Conservation (phyloP, 805 yeast genomes). For the Cyberlindnera petersonii region DNA sequence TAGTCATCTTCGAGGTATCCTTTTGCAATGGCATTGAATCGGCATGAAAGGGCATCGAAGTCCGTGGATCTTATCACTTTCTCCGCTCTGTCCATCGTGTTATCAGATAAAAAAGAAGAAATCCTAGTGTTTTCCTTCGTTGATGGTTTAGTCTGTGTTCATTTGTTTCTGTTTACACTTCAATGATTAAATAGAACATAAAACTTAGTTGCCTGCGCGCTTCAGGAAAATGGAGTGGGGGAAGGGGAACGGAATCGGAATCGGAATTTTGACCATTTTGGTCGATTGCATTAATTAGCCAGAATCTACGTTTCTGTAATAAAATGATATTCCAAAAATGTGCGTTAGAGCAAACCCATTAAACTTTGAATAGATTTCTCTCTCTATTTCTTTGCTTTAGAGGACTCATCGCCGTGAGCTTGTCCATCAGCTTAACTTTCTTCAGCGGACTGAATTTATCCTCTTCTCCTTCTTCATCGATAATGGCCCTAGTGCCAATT, state of each 20-base stretch:
- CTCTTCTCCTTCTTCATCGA: constrained; percentile 22
- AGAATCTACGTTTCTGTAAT: too few relatives aligned
- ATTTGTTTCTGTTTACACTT: background rate
- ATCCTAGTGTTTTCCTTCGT: background rate
- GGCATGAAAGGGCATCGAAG: constrained; percentile 65
- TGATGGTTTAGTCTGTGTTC: background rate
- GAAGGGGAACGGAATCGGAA: too few relatives aligned
- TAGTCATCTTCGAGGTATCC: constrained; percentile 43
- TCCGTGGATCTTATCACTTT: constrained; percentile 43
- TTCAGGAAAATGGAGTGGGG: too few relatives aligned
- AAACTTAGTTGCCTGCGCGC: too few relatives aligned
- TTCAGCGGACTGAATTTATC: constrained; percentile 23
- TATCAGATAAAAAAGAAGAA: too few relatives aligned
- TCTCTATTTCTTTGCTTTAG: constrained; percentile 27
- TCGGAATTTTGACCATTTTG: too few relatives aligned
- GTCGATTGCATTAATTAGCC: background rate
- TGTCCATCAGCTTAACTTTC: constrained; percentile 25
- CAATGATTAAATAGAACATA: too few relatives aligned
- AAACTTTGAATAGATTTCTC: constrained; percentile 25
- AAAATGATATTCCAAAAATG: too few relatives aligned
- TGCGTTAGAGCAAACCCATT: background rate
- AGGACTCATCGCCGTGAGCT: constrained; percentile 26
- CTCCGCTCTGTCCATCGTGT: constrained; percentile 2
- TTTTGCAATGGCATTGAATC: constrained; percentile 47
- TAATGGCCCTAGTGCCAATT: constrained; percentile 16